These are phyloP conservation scores for Tilletiopsis washingtonensis DNA, from an alignment of 1,284 basidiomycete species.

Conservation along the genomic window DNA sequence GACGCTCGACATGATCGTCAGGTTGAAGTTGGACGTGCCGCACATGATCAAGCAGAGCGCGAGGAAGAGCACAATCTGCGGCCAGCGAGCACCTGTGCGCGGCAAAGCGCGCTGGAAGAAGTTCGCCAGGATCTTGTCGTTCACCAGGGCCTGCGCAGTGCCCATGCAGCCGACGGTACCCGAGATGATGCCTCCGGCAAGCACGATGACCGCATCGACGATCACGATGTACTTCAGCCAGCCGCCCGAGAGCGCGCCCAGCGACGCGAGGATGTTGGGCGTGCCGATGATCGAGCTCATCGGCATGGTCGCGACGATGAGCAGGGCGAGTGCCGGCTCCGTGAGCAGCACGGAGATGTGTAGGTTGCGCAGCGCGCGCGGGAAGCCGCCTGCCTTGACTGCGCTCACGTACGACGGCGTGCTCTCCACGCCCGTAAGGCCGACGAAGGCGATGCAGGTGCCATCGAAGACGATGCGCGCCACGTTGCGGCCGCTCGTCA, in stretches of 20 bases:
- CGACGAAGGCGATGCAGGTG: constrained; percentile 27
- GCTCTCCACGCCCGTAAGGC: constrained; percentile 31
- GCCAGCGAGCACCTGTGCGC: constrained; percentile 54
- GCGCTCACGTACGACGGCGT: constrained; percentile 25
- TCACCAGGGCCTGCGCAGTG: constrained; percentile 17
- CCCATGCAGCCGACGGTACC: constrained; percentile 23
- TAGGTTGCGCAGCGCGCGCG: constrained; percentile 24
- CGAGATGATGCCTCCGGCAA: constrained; percentile 32
- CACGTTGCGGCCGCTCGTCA: constrained; percentile 13
- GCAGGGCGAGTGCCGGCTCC: constrained; percentile 27
- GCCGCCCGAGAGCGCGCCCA: constrained; percentile 14
- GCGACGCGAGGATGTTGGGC: constrained; percentile 21
- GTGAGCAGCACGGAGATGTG: constrained; percentile 16
- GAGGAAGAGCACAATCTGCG: constrained; percentile 56
- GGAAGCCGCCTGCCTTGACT: constrained; percentile 23
- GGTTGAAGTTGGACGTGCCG: constrained; percentile 71
- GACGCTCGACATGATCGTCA: constrained; percentile 64
- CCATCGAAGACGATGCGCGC: constrained; percentile 26
- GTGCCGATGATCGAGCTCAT: constrained; percentile 14
- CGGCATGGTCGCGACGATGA: constrained; percentile 21
- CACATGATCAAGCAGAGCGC: constrained; percentile 56
- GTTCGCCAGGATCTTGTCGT: constrained; percentile 57
- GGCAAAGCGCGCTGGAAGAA: constrained; percentile 55
- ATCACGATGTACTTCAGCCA: constrained; percentile 27
- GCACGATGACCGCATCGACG: constrained; percentile 25